Conservation (phyloP, 1,284 basidiomycete species). For the Boletus austroedulis region DNA sequence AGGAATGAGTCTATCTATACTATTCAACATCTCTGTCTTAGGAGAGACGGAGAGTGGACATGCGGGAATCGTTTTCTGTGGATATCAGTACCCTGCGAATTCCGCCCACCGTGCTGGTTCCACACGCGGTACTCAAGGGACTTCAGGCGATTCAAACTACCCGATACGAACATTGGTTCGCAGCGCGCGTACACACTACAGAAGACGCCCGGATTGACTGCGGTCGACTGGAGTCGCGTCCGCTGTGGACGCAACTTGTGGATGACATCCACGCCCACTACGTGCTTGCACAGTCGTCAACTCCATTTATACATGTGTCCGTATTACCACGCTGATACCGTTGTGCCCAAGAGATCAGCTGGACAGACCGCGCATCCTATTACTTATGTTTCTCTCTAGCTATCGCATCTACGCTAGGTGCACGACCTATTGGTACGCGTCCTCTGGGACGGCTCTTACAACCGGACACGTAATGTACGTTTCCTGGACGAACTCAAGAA, state of each 20-base stretch:
- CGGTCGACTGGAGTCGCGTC: slow-evolving; percentile 64
- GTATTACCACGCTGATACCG: slow-evolving; percentile 8
- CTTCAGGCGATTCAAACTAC: slow-evolving; percentile 58
- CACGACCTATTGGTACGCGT: slow-evolving; percentile 61
- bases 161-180: slow-evolving; percentile 59
- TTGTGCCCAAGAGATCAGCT: slow-evolving; percentile 45
- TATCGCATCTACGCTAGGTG: slow-evolving; percentile 61
- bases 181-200: slow-evolving; percentile 44
- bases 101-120: slow-evolving; percentile 29
- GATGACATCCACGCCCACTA: slow-evolving; percentile 64
- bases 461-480: no score
- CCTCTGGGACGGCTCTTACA: slow-evolving; percentile 75
- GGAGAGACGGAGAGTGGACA: slow-evolving; percentile 39
- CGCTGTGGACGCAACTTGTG: slow-evolving; percentile 75
- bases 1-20: background rate
- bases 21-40: slow-evolving; percentile 9
- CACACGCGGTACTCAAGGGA: slow-evolving; percentile 48
- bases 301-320: background rate
- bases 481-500: no score
- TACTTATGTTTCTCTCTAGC: slow-evolving; percentile 57
- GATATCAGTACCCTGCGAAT: slow-evolving; percentile 5
- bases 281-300: slow-evolving; percentile 50
- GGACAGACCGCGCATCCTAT: slow-evolving; percentile 50
- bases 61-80: slow-evolving; percentile 8
- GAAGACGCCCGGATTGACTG: slow-evolving; percentile 39